A percentile compares a stretch with the other conserved stretches of the same genome.
Evolutionary conservation across 2,329 filamentous ascomycete genomes (phyloP).

Genomic region (Colletotrichum somersetense): DNA sequence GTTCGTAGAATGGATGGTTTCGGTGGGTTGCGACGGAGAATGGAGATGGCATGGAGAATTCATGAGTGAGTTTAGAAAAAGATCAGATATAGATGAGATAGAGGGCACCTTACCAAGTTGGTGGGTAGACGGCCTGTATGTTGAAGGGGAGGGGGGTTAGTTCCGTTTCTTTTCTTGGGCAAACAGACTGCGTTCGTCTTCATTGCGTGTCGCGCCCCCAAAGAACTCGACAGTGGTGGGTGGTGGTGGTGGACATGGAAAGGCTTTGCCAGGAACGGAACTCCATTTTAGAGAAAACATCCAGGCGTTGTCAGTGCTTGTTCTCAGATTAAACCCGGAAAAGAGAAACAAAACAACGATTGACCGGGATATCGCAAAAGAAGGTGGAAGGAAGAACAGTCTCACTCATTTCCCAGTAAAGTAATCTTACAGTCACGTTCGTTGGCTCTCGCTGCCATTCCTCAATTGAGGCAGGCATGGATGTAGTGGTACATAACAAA

Average conservation of each 20-base stretch:
- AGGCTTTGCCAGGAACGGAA: not conserved
- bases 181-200: constrained; percentile 1
- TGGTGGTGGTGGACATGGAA: not conserved
- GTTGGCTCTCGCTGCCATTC: not conserved
- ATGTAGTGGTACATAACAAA: no score
- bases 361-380: not conserved
- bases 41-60: constrained; percentile 10
- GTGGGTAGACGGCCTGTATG: not conserved
- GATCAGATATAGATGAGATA: not conserved
- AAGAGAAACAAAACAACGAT: not conserved
- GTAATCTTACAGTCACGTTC: not conserved
- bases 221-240: not conserved
- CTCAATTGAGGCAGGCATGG: not conserved
- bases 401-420: not conserved
- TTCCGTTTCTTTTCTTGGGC: not conserved
- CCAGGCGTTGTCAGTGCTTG: not conserved
- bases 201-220: not conserved
- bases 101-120: constrained; percentile 2
- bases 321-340: not conserved
- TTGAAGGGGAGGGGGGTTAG: not conserved
- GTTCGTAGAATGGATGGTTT: constrained; percentile 17
- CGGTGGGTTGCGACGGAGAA: constrained; percentile 16
- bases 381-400: not conserved
- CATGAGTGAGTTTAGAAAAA: constrained; percentile 25
- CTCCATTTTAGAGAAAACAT: not conserved